Conservation (phyloP, 768 basidiomycete genomes). For the Boletus pseudo-olivaceus region DNA sequence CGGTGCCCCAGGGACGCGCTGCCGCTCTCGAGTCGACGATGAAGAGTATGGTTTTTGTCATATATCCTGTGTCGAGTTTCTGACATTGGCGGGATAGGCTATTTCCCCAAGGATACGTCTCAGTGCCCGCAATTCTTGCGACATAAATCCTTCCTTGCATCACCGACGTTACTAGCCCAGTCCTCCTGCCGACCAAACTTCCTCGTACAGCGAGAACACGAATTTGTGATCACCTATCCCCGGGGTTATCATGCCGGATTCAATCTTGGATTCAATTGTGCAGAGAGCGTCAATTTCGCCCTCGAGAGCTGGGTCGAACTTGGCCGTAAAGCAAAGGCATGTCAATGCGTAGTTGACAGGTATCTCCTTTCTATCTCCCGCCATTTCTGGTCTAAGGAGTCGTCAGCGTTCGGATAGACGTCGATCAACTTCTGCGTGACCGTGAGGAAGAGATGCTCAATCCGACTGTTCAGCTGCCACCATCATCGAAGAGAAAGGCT, state of each 20-base stretch:
- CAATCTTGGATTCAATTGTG: slow-evolving; percentile 94
- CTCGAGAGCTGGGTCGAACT: slow-evolving; percentile 91
- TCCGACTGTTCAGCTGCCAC: slow-evolving; percentile 1
- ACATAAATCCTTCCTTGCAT: slow-evolving; percentile 94
- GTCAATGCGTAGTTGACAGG: slow-evolving; percentile 75
- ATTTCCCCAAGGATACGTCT: slow-evolving; percentile 85
- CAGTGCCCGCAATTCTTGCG: slow-evolving; percentile 91
- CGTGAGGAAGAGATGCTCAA: slow-evolving; percentile 47
- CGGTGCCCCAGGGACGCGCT: slow-evolving; percentile 85
- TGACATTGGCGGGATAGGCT: slow-evolving; percentile 44
- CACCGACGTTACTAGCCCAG: slow-evolving; percentile 77
- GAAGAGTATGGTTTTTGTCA: slow-evolving; percentile 53
- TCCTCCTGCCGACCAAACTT: slow-evolving; percentile 79
- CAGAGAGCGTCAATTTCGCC: slow-evolving; percentile 96
- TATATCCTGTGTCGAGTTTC: not conserved
- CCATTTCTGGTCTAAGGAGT: slow-evolving; percentile 5
- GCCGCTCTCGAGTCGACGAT: slow-evolving; percentile 83
- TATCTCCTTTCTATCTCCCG: slow-evolving; percentile 24
- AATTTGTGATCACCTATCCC: slow-evolving; percentile 95
- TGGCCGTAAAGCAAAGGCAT: slow-evolving; percentile 75
- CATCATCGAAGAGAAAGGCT: slow-evolving; percentile 40
- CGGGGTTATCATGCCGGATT: slow-evolving; percentile 96
- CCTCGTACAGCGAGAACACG: slow-evolving; percentile 89
- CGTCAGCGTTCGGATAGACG: slow-evolving; percentile 85
- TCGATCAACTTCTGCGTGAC: slow-evolving; percentile 77